Conservation (phyloP, 441 rosid genomes). For the Dalechampia spathulata region DNA sequence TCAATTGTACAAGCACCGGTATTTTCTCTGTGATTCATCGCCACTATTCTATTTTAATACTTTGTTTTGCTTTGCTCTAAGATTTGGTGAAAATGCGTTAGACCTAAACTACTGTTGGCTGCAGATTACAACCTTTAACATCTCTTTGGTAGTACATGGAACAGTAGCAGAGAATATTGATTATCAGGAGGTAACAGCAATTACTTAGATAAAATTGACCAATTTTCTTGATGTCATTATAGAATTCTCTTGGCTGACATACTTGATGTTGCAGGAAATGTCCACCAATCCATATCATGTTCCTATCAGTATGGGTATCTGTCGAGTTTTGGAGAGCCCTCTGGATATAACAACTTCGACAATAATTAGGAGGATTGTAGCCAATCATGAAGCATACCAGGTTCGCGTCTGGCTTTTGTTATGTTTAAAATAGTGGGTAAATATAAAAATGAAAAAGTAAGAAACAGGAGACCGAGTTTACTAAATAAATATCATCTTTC, state of each 20-base stretch:
- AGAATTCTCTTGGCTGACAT: not conserved
- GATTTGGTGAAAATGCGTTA: no score
- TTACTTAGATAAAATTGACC: not conserved
- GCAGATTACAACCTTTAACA: slow-evolving; percentile 61
- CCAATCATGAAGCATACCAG: slow-evolving; percentile 68
- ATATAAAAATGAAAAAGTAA: not conserved
- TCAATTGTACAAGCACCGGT: no score
- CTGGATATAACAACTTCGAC: slow-evolving; percentile 60
- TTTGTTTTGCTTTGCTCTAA: no score
- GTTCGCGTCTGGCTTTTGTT: slow-evolving; percentile 9
- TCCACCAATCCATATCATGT: slow-evolving; percentile 53
- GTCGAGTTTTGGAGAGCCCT: slow-evolving; percentile 52
- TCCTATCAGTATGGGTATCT: slow-evolving; percentile 55
- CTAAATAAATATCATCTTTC: no score
- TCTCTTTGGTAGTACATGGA: slow-evolving; percentile 63
- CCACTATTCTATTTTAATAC: no score
- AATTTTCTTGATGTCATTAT: not conserved
- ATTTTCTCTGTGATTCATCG: no score
- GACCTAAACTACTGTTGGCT: slow-evolving; percentile 13
- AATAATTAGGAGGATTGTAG: slow-evolving; percentile 54
- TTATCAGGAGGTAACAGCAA: slow-evolving; percentile 37
- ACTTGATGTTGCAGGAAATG: slow-evolving; percentile 30
- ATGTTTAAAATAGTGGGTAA: not conserved
- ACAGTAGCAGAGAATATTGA: slow-evolving; percentile 50
- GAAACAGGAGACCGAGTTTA: not conserved